Conservation (phyloP, 805 yeast genomes). For the Wilhelminamyces savonicus region DNA sequence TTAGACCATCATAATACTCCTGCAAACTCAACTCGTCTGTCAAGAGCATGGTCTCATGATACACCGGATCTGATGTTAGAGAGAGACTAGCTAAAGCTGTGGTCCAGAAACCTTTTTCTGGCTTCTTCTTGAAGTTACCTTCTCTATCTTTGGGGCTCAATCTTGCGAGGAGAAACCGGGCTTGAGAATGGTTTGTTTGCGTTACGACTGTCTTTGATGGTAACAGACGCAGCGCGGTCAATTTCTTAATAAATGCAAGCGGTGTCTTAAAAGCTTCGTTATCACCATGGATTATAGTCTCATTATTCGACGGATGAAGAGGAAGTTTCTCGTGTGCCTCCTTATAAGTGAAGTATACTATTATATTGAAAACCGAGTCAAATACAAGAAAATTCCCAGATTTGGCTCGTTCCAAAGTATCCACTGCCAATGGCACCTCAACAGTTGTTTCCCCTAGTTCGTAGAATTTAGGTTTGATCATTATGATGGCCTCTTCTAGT, state of each 20-base stretch:
- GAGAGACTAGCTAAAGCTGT: too few species aligned
- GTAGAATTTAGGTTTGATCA: conserved; percentile 27
- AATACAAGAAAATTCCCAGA: conserved; percentile 16
- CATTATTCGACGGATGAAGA: conserved; percentile 11
- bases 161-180: conserved; percentile 26
- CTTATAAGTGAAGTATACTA: conserved; percentile 12
- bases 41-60: conserved; percentile 2
- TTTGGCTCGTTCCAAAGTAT: background rate
- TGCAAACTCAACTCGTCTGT: conserved; percentile 21
- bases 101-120: too few species aligned
- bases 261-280: conserved; percentile 7
- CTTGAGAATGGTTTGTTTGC: conserved; percentile 32
- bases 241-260: conserved; percentile 7
- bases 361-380: conserved; percentile 21
- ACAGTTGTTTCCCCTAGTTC: conserved; percentile 1
- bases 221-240: conserved; percentile 6
- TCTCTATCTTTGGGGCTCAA: too few species aligned
- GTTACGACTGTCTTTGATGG: conserved; percentile 23
- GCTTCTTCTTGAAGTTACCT: too few species aligned
- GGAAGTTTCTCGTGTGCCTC: conserved; percentile 5
- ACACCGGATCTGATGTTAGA: too few species aligned
- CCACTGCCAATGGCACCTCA: conserved; percentile 7
- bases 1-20: conserved; percentile 20
- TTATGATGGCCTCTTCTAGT: conserved; percentile 11
- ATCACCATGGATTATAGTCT: conserved; percentile 5